Conservation (phyloP, 2,329 filamentous ascomycete species). For the Nigrograna mackinnonii region DNA sequence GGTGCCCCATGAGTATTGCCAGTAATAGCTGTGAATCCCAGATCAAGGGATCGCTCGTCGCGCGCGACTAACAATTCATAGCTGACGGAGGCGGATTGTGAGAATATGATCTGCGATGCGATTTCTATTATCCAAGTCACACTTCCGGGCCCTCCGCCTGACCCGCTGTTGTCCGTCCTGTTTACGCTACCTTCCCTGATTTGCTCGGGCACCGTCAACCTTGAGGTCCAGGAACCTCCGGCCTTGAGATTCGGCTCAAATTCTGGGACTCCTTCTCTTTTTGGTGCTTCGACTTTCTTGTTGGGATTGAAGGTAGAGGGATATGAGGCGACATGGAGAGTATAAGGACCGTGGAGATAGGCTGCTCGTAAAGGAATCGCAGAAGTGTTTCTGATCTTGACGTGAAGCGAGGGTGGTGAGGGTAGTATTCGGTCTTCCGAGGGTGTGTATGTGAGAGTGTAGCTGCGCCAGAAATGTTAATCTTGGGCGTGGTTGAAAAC, state of each 20-base stretch:
- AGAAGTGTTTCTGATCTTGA: constrained; percentile 90
- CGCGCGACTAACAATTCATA: constrained; percentile 87
- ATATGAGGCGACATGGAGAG: constrained; percentile 83
- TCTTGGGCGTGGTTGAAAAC: not conserved
- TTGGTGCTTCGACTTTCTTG: constrained; percentile 70
- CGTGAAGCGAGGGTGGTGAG: constrained; percentile 75
- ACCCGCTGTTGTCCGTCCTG: constrained; percentile 40
- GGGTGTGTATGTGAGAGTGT: constrained; percentile 89
- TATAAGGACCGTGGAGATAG: constrained; percentile 96
- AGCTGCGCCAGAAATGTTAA: constrained; percentile 45
- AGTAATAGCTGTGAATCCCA: constrained; percentile 64
- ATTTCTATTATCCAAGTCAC: constrained; percentile 91
- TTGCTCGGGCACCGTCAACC: constrained; percentile 77
- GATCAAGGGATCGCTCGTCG: constrained; percentile 79
- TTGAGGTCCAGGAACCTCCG: constrained; percentile 81
- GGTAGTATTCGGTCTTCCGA: constrained; percentile 87
- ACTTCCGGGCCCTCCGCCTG: constrained; percentile 51
- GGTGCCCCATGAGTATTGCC: constrained; percentile 52
- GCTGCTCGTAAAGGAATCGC: constrained; percentile 89
- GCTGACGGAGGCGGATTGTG: constrained; percentile 80
- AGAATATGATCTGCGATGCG: constrained; percentile 91
- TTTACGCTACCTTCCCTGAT: constrained; percentile 67
- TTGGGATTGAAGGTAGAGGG: constrained; percentile 84
- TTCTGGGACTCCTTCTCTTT: constrained; percentile 77
- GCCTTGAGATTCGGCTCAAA: constrained; percentile 98